These are phyloP conservation scores for Emergomyces pasteurianus DNA, from an alignment of 2,329 filamentous ascomycete species.

Conservation along the genomic window DNA sequence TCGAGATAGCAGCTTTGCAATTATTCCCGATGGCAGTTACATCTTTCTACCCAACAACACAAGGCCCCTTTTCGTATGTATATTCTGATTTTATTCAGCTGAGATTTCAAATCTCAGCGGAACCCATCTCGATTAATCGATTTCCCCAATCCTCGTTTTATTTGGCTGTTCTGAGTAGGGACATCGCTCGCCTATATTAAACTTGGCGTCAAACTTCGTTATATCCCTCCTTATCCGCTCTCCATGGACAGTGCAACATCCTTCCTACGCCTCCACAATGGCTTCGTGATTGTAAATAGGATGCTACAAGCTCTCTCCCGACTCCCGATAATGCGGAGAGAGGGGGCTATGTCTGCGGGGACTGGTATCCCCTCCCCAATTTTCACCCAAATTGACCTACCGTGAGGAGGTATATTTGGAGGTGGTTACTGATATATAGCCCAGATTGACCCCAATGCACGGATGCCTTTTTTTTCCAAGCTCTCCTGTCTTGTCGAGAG, in stretches of 20 bases:
- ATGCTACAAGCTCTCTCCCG: neutral
- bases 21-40: neutral
- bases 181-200: no score
- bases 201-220: no score
- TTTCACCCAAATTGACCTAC: neutral
- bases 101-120: no score
- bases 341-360: neutral
- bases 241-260: neutral
- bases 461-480: neutral
- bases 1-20: neutral
- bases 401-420: neutral
- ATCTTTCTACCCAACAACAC: no score
- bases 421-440: neutral
- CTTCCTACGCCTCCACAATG: neutral
- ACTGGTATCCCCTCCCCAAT: neutral
- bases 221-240: neutral
- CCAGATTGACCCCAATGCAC: neutral
- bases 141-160: no score
- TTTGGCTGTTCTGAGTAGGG: no score
- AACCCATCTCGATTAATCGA: no score
- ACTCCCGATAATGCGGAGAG: neutral
- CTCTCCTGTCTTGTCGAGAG: neutral
- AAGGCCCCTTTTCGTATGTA: no score
- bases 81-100: no score
- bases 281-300: neutral